Conservation (phyloP, 2,329 filamentous ascomycete genomes). For the Penicillium polonicum region DNA sequence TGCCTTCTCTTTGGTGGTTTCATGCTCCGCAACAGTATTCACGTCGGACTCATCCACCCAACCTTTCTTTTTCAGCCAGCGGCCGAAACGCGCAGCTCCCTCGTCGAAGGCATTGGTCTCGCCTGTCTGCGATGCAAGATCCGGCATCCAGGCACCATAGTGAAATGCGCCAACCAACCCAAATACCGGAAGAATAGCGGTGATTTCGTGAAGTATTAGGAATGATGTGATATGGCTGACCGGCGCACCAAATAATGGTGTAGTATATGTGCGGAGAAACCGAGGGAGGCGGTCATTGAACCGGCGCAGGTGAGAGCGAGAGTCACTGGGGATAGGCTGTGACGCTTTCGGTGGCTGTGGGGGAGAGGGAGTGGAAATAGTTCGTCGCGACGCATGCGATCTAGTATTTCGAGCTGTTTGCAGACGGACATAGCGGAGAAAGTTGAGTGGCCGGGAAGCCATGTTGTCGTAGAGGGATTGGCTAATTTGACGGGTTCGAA, state of each 20-base stretch:
- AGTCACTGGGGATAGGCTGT: conserved; percentile 22
- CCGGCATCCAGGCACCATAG: conserved; percentile 71
- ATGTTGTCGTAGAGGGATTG: conserved; percentile 3
- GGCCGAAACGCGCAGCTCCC: conserved; percentile 71
- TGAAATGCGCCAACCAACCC: conserved; percentile 76
- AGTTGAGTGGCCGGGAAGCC: conserved; percentile 7
- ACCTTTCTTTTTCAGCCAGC: conserved; percentile 73
- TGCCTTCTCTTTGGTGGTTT: conserved; percentile 28
- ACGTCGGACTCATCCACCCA: conserved; percentile 63
- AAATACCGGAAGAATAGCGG: conserved; percentile 76
- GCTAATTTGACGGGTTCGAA: too few species aligned
- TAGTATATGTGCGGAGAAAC: conserved; percentile 68
- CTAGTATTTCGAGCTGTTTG: conserved; percentile 9
- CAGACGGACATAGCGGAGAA: conserved; percentile 19
- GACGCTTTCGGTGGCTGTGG: conserved; percentile 16
- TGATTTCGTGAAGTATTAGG: conserved; percentile 86
- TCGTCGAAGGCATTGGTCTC: conserved; percentile 45
- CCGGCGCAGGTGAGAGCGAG: conserved; percentile 34
- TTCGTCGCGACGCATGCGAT: conserved; percentile 16
- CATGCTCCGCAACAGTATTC: conserved; percentile 44
- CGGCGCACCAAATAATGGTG: conserved; percentile 71
- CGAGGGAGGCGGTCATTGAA: conserved; percentile 57
- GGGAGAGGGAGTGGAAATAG: conserved; percentile 24
- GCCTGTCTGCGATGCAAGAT: conserved; percentile 36
- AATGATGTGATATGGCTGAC: conserved; percentile 82